Evolutionary conservation across 2,329 filamentous ascomycete genomes (phyloP).

Genomic region (Decorospora gaudefroyi): DNA sequence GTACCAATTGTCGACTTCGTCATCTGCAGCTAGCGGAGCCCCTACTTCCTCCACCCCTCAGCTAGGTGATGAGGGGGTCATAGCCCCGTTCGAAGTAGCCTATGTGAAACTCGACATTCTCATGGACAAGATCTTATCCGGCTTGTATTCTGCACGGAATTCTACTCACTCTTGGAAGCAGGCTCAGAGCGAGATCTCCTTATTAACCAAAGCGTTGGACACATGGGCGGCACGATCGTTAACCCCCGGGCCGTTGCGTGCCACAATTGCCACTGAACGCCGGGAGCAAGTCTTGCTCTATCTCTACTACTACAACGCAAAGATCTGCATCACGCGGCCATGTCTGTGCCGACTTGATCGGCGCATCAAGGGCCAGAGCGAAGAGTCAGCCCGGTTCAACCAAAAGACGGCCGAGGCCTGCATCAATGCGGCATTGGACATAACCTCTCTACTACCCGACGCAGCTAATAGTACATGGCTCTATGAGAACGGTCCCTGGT

Average conservation of each 20-base stretch:
- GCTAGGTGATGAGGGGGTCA: background rate
- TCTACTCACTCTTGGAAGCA: conserved; percentile 41
- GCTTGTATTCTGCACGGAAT: conserved; percentile 43
- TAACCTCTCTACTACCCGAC: conserved; percentile 42
- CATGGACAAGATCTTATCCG: conserved; percentile 21
- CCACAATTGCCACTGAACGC: background rate
- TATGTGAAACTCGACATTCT: conserved; percentile 19
- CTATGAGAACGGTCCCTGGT: conserved; percentile 44
- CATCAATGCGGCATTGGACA: conserved; percentile 39
- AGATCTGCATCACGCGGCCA: conserved; percentile 46
- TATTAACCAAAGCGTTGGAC: conserved; percentile 35
- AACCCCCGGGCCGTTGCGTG: conserved; percentile 20
- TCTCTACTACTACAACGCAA: conserved; percentile 42
- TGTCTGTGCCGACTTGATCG: conserved; percentile 46
- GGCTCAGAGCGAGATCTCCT: conserved; percentile 28
- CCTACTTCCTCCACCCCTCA: background rate
- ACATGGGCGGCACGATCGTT: conserved; percentile 32
- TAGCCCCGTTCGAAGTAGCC: conserved; percentile 4
- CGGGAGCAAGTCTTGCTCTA: conserved; percentile 26
- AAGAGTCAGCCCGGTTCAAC: conserved; percentile 38
- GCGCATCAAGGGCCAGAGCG: conserved; percentile 40
- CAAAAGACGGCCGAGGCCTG: conserved; percentile 38
- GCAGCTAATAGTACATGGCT: conserved; percentile 23
- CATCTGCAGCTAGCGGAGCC: background rate
- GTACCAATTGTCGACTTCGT: background rate